Percentiles rank a stretch among this genome's conserved stretches.
Evolutionary conservation across 352 stramenopile species (phyloP).

Genomic region (Thalassiosira oceanica): DNA sequence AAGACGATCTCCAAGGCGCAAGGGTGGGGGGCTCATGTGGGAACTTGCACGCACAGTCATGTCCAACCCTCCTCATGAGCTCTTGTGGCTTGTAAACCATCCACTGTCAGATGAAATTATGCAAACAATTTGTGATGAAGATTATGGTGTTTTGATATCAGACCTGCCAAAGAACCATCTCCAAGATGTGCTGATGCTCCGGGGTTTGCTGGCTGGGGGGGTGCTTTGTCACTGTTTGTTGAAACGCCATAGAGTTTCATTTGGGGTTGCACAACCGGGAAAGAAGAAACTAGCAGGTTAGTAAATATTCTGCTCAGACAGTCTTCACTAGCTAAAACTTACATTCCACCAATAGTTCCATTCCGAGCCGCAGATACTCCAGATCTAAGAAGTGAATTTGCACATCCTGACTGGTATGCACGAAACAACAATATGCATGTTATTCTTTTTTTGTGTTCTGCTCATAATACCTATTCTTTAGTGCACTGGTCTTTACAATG

Average conservation of each 20-base stretch:
- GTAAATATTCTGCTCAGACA: no score
- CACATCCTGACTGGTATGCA: conserved; percentile 87
- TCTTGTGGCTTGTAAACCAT: conserved; percentile 78
- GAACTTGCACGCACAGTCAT: conserved; percentile 79
- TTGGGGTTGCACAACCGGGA: conserved; percentile 67
- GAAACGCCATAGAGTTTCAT: conserved; percentile 85
- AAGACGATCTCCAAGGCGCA: conserved; percentile 18
- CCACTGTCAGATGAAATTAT: conserved; percentile 37
- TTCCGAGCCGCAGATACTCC: conserved; percentile 86
- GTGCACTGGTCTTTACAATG: conserved; percentile 83
- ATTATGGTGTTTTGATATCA: conserved; percentile 35
- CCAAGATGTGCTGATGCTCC: conserved; percentile 74
- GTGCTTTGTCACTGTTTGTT: conserved; percentile 85
- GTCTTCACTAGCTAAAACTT: no score
- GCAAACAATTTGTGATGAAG: conserved; percentile 50
- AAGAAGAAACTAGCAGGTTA: conserved; percentile 84
- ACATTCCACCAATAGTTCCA: no score
- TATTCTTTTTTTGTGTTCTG: no score
- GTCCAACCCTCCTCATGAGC: conserved; percentile 68
- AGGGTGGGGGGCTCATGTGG: conserved; percentile 38
- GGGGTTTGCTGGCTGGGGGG: conserved; percentile 82
- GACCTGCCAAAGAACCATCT: conserved; percentile 38
- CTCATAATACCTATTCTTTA: no score
- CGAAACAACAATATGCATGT: no score
- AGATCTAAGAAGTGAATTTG: conserved; percentile 85